A percentile compares a stretch with the other conserved stretches of the same genome.
phyloP scores from a whole-genome alignment of 257 asterid species.

The Solanum okadae region DNA sequence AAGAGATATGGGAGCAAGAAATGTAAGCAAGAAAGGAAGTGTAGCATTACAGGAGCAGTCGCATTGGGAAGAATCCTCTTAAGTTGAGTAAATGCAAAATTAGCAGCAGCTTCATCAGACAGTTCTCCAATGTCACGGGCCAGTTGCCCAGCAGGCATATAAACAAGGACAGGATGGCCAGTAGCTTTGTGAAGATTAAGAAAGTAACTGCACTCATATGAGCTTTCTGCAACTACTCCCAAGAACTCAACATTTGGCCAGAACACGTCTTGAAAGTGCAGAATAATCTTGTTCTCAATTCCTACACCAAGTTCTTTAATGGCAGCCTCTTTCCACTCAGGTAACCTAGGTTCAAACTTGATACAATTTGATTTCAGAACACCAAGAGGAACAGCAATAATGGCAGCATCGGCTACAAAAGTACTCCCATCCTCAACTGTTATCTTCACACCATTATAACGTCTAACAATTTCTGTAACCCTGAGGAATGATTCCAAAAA shows the following conservation, averaged over 20 bases:
- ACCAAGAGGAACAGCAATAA: constrained; percentile 83
- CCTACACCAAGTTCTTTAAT: constrained; percentile 84
- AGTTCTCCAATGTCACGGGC: constrained; percentile 84
- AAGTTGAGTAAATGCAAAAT: constrained; percentile 75
- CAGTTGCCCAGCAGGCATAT: constrained; percentile 94
- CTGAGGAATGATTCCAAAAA: constrained; percentile 18
- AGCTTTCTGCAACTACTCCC: constrained; percentile 86
- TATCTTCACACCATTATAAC: constrained; percentile 68
- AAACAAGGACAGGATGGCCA: constrained; percentile 83
- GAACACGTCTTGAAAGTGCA: constrained; percentile 77
- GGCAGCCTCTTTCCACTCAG: constrained; percentile 92
- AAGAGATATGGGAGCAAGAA: neutral
- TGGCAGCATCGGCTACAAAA: constrained; percentile 90
- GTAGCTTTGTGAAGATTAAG: constrained; percentile 97
- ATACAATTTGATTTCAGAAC: constrained; percentile 70
- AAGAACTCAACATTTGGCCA: constrained; percentile 98
- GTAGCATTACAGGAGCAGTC: constrained; percentile 52
- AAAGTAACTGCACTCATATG: constrained; percentile 86
- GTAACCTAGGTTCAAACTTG: constrained; percentile 79
- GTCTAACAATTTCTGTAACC: constrained; percentile 68
- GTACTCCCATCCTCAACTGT: constrained; percentile 81
- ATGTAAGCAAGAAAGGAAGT: neutral
- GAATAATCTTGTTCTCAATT: constrained; percentile 81
- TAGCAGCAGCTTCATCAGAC: constrained; percentile 87
- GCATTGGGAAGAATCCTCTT: constrained; percentile 83